phyloP scores from a whole-genome alignment of 2,329 filamentous ascomycete genomes.

The Fusarium palustre region DNA sequence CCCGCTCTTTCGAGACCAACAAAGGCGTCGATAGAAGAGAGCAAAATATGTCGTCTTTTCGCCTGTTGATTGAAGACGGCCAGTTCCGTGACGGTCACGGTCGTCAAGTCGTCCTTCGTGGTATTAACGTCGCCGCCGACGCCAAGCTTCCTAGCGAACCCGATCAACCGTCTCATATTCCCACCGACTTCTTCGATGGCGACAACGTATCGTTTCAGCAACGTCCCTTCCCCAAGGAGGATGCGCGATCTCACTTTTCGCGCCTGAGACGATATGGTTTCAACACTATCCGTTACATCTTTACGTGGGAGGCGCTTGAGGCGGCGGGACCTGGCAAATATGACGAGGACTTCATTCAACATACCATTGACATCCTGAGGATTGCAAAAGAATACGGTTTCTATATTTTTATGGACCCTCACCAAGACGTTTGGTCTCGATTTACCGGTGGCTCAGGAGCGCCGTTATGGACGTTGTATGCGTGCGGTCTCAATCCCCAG shows the following conservation, averaged over 20 bases:
- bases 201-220: conserved; percentile 91
- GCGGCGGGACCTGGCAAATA: conserved; percentile 90
- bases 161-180: conserved; percentile 81
- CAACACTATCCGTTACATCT: conserved; percentile 96
- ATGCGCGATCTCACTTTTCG: conserved; percentile 88
- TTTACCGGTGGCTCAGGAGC: conserved; percentile 95
- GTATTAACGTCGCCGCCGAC: conserved; percentile 93
- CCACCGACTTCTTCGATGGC: conserved; percentile 87
- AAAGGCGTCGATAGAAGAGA: conserved; percentile 13
- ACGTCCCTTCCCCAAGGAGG: conserved; percentile 83
- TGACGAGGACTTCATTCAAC: conserved; percentile 92
- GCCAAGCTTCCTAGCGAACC: conserved; percentile 89
- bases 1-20: conserved; percentile 15
- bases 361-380: conserved; percentile 87
- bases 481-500: conserved; percentile 88
- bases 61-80: conserved; percentile 85
- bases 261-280: conserved; percentile 90
- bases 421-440: conserved; percentile 98
- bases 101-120: conserved; percentile 87
- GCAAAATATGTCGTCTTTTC: conserved; percentile 74
- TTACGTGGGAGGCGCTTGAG: conserved; percentile 99
- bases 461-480: conserved; percentile 97
- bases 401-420: conserved; percentile 98
- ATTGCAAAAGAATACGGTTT: conserved; percentile 91
- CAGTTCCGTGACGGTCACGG: conserved; percentile 85